A percentile compares a stretch with the other conserved stretches of the same genome.
These are phyloP conservation scores for Smallanthus sonchifolius DNA, from an alignment of 129 eudicot species.

Conservation along the genomic window DNA sequence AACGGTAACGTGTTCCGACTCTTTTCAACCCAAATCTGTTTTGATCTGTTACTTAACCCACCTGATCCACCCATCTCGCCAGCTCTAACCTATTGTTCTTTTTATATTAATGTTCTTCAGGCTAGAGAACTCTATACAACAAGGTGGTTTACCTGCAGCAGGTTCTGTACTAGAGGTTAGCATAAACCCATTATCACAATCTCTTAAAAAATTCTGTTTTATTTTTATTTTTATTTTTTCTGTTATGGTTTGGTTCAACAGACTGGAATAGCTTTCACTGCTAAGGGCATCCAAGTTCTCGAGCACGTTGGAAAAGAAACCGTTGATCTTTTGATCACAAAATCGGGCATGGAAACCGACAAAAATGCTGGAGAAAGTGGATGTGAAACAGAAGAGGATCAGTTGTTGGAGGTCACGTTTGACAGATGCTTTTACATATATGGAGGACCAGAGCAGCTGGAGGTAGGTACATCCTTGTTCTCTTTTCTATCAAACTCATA, in stretches of 20 bases:
- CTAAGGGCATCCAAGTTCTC: conserved; percentile 87
- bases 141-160: conserved; percentile 64
- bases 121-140: conserved; percentile 74
- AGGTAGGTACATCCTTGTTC: conserved; percentile 39
- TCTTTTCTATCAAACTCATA: neutral
- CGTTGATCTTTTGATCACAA: conserved; percentile 84
- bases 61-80: neutral
- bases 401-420: conserved; percentile 69
- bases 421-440: conserved; percentile 94
- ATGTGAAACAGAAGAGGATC: conserved; percentile 56
- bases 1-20: neutral
- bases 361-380: conserved; percentile 44
- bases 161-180: conserved; percentile 79
- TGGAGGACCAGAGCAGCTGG: conserved; percentile 99
- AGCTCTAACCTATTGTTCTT: neutral
- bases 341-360: conserved; percentile 81
- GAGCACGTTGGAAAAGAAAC: conserved; percentile 97
- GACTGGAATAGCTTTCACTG: conserved; percentile 94
- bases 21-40: neutral
- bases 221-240: neutral
- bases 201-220: neutral
- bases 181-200: too few species aligned
- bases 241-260: conserved; percentile 17
- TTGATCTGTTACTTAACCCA: neutral
- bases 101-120: conserved; percentile 36